Percentiles rank a stretch among this genome's conserved stretches.
These are phyloP conservation scores for Curvularia sp. DNA, from an alignment of 2,329 filamentous ascomycete species.

Conservation along the genomic window DNA sequence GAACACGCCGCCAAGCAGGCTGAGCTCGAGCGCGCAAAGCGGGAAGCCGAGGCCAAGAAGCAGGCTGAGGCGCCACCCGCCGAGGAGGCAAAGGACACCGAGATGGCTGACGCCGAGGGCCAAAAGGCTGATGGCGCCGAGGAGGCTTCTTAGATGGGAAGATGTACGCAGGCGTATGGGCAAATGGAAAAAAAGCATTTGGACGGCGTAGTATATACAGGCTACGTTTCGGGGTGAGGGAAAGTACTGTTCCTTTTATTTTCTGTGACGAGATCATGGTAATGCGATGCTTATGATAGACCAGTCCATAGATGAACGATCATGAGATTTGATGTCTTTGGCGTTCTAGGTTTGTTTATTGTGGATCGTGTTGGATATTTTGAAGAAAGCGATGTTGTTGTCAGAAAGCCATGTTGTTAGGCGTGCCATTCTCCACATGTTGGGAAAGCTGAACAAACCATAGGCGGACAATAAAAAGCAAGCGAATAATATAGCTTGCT, in stretches of 20 bases:
- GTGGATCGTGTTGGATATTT: neutral
- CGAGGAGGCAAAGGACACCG: slow-evolving; percentile 53
- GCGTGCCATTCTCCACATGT: neutral
- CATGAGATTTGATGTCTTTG: slow-evolving; percentile 12
- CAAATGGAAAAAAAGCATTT: slow-evolving; percentile 33
- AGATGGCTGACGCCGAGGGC: slow-evolving; percentile 67
- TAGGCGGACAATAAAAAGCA: neutral
- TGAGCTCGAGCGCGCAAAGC: slow-evolving; percentile 76
- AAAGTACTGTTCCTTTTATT: slow-evolving; percentile 15
- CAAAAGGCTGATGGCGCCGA: slow-evolving; percentile 51
- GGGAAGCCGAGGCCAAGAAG: slow-evolving; percentile 74
- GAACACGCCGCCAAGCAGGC: slow-evolving; percentile 67
- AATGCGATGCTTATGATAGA: slow-evolving; percentile 42
- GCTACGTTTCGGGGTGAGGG: slow-evolving; percentile 16
- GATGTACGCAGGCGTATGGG: slow-evolving; percentile 12
- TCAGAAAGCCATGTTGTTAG: neutral
- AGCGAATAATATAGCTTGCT: neutral
- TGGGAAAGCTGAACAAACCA: neutral
- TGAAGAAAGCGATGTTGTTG: neutral
- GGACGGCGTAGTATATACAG: slow-evolving; percentile 19
- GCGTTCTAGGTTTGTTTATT: neutral
- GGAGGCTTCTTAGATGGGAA: slow-evolving; percentile 38
- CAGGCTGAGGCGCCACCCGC: slow-evolving; percentile 51
- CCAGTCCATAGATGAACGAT: slow-evolving; percentile 35
- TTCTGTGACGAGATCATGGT: slow-evolving; percentile 29